These are phyloP conservation scores for Singerocomus rubriflavus DNA, from an alignment of 1,284 basidiomycete species.

Conservation along the genomic window DNA sequence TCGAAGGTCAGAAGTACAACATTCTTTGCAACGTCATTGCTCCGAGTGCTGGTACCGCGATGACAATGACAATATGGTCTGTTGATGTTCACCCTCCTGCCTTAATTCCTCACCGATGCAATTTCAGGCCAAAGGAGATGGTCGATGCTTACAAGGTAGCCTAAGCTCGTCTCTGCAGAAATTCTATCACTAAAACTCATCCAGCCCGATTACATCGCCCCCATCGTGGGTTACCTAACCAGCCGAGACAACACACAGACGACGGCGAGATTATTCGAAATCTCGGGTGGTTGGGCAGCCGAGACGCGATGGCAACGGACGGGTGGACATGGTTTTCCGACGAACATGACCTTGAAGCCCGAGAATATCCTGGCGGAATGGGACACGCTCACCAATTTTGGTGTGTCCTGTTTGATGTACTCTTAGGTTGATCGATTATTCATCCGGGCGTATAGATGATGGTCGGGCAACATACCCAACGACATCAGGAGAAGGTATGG, in stretches of 20 bases:
- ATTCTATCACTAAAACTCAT: background rate
- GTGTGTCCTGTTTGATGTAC: conserved; percentile 38
- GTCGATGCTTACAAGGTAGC: conserved; percentile 86
- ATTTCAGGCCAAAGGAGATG: conserved; percentile 81
- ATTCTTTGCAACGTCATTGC: conserved; percentile 88
- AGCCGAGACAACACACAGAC: conserved; percentile 80
- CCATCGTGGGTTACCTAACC: conserved; percentile 88
- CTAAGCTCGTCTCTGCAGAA: conserved; percentile 1
- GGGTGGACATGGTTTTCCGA: conserved; percentile 85
- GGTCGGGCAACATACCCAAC: conserved; percentile 77
- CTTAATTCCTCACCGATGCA: background rate
- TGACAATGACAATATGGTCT: conserved; percentile 83
- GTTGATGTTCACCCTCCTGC: conserved; percentile 23
- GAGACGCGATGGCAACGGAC: conserved; percentile 93
- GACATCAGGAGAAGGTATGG: conserved; percentile 68
- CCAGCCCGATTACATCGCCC: conserved; percentile 88
- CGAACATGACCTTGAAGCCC: conserved; percentile 68
- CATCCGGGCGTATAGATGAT: conserved; percentile 48
- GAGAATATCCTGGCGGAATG: conserved; percentile 81
- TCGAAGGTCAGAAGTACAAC: conserved; percentile 92
- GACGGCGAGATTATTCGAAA: conserved; percentile 82
- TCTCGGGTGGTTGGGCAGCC: conserved; percentile 90
- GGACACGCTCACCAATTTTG: conserved; percentile 79
- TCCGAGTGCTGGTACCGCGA: conserved; percentile 88
- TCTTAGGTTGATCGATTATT: background rate